Evolutionary conservation across 2,329 filamentous ascomycete species (phyloP), one percentile per base, ranked within the genome.

Genomic region (Paecilomyces dactylethromorphus): DNA sequence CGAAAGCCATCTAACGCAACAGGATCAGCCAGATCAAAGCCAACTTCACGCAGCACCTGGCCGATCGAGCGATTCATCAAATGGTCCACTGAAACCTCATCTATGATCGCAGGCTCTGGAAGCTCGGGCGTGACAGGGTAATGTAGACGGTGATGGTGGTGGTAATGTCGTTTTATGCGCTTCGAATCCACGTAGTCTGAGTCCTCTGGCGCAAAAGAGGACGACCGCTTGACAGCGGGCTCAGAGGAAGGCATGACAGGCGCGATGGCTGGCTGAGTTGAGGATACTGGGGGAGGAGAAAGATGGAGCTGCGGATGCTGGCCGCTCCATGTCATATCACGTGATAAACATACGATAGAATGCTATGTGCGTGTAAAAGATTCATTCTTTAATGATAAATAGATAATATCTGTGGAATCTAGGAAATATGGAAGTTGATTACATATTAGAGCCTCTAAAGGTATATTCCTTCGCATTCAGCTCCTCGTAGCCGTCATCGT

Each of bases 1-100:
- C 81, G 75, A 61, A 87, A 81, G 64, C 78, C 77, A 64, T 86
- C 82, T 62, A 87, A 66, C 49, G 83, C 85, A 24, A 79, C 76
- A 10, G 83, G 79, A 56, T 79, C 78, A 24, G 82, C 82, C 58
- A 78, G 69, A 32, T 83, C 81, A 66, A 85, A 87, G 3, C 84
- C 84, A 22, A 76, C 76, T 58, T 78, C 74, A 56, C 72, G 76
- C 63, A 84, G 75, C 58, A 79, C 76, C 56, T 80, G 76, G 24
- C 79, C 77, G 62, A 87, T 82, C 51, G 81, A 80, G 63, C 82
- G 79, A 54, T 79, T 74, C 60, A 87, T 74, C 64, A 86, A 76
- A 15, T 78, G 74, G 64, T 85, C 79, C 58, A 83, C 77, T 58
- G 82, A 79, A 55, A 77, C 72, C 50, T 81, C 80, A 71, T 83